phyloP scores from a whole-genome alignment of 306 rosid genomes.

The Cercis canadensis region DNA sequence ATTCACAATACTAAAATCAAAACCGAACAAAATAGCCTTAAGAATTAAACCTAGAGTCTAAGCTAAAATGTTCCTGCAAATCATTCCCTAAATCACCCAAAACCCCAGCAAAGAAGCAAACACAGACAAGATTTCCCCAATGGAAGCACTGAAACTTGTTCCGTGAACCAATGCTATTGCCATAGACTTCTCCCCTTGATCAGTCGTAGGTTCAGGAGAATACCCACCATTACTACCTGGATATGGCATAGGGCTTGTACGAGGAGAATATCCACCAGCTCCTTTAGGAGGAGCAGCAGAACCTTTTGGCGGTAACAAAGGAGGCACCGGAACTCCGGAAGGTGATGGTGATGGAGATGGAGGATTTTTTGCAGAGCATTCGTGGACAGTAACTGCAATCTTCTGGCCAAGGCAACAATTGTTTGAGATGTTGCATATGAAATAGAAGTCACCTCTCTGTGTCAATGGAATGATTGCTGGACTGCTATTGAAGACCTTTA shows the following conservation, averaged over 20 bases:
- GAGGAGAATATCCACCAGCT: not conserved
- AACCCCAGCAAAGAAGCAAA: conserved; percentile 34
- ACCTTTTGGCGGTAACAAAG: conserved; percentile 19
- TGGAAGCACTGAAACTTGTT: not conserved
- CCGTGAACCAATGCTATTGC: conserved; percentile 18
- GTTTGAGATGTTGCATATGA: conserved; percentile 43
- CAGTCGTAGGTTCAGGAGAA: conserved; percentile 32
- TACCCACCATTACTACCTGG: conserved; percentile 15
- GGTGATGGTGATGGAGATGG: conserved; percentile 31
- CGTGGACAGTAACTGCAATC: conserved; percentile 35
- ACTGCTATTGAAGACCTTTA: conserved; percentile 39
- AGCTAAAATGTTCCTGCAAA: not conserved
- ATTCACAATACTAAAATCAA: conserved; percentile 6
- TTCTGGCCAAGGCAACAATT: conserved; percentile 51
- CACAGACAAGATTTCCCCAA: not conserved
- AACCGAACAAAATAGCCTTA: conserved; percentile 16
- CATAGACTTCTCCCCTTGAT: conserved; percentile 10
- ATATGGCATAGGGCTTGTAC: not conserved
- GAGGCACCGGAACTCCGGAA: conserved; percentile 18
- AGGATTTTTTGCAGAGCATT: not conserved
- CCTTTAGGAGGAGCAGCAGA: not conserved
- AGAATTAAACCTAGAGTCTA: conserved; percentile 15
- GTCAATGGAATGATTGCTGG: conserved; percentile 39
- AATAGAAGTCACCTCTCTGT: conserved; percentile 30
- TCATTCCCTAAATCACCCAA: conserved; percentile 27